Percentiles rank a stretch among this genome's conserved stretches.
phyloP scores from a whole-genome alignment of 768 basidiomycete genomes.

The Pleurotus platypus region DNA sequence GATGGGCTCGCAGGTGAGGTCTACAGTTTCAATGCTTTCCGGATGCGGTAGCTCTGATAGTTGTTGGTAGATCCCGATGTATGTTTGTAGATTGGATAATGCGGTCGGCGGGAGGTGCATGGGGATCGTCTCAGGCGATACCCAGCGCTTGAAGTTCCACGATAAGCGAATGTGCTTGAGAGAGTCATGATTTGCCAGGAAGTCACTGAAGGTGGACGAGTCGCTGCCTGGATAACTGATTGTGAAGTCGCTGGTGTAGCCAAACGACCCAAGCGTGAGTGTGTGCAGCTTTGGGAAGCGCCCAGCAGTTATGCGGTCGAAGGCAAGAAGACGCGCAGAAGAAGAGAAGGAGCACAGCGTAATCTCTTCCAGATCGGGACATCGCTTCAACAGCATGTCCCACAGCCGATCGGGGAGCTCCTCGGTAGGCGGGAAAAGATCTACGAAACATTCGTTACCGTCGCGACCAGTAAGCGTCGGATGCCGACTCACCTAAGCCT shows the following conservation, averaged over 20 bases:
- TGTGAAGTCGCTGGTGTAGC: conserved; percentile 42
- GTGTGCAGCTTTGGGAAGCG: conserved; percentile 37
- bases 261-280: conserved; percentile 47
- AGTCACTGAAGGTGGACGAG: conserved; percentile 24
- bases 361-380: conserved; percentile 46
- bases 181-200: conserved; percentile 33
- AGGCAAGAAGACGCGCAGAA: conserved; percentile 38
- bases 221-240: conserved; percentile 29
- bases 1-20: conserved; percentile 47
- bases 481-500: conserved; percentile 12
- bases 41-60: conserved; percentile 34
- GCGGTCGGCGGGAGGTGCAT: conserved; percentile 25
- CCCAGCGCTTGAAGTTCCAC: conserved; percentile 51
- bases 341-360: conserved; percentile 49
- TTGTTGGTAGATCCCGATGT: conserved; percentile 46
- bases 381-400: conserved; percentile 44
- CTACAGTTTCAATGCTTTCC: conserved; percentile 33
- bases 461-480: too few relatives aligned
- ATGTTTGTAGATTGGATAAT: conserved; percentile 34
- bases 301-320: conserved; percentile 35
- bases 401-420: conserved; percentile 37
- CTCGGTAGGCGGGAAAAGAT: conserved; percentile 36
- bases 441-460: conserved; percentile 14
- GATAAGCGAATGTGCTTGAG: conserved; percentile 41
- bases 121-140: conserved; percentile 37